phyloP scores from a whole-genome alignment of 495 filamentous ascomycete genomes.

The Lepraria neglecta region DNA sequence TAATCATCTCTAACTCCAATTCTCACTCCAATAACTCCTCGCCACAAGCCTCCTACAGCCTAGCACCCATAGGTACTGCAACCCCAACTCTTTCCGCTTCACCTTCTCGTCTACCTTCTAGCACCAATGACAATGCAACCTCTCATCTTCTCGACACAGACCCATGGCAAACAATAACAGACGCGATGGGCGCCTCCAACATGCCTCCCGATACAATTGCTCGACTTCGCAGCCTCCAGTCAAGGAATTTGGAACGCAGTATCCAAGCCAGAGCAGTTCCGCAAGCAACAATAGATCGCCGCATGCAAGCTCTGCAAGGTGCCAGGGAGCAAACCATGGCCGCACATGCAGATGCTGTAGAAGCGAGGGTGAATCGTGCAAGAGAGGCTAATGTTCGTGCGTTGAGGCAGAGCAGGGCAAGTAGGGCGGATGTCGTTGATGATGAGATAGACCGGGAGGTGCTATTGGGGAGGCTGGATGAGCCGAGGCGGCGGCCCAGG shows the following conservation, averaged over 20 bases:
- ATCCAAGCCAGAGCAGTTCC: conserved; percentile 2
- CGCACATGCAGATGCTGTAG: conserved; percentile 11
- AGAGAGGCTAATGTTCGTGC: conserved; percentile 11
- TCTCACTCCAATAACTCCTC: conserved; percentile 14
- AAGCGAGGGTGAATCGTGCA: conserved; percentile 1
- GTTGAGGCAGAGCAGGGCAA: conserved; percentile 12
- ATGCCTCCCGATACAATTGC: conserved; percentile 27
- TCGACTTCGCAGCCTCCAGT: conserved; percentile 22
- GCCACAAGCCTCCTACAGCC: conserved; percentile 21
- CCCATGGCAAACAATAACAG: conserved; percentile 43
- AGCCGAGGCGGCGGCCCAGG: neutral
- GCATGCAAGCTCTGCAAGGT: conserved; percentile 3
- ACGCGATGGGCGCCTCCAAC: conserved; percentile 34
- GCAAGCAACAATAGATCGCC: conserved; percentile 10
- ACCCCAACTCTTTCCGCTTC: conserved; percentile 28
- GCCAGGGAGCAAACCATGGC: conserved; percentile 2
- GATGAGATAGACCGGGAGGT: conserved; percentile 22
- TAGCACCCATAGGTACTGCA: conserved; percentile 26
- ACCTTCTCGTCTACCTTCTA: conserved; percentile 28
- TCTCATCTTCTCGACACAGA: conserved; percentile 24
- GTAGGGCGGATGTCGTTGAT: conserved; percentile 15
- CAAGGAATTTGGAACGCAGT: conserved; percentile 17
- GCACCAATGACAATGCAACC: conserved; percentile 4
- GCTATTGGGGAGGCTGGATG: conserved; percentile 16
- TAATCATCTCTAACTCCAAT: conserved; percentile 40